Conservation (phyloP, 257 asterid species). For the Oldenlandia corymbosa region DNA sequence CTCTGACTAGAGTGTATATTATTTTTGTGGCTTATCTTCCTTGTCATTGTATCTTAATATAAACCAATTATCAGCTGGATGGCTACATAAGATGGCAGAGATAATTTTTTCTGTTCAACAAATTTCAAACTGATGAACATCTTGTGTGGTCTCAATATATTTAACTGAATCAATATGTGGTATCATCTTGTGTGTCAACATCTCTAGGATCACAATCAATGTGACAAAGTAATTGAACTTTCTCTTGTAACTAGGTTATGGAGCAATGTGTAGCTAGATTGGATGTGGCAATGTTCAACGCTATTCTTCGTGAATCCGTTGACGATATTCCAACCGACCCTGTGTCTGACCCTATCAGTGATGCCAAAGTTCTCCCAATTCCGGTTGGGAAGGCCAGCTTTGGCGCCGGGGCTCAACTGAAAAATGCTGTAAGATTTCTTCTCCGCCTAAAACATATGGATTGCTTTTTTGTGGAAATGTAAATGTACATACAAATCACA, state of each 20-base stretch:
- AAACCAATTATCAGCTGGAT: background rate
- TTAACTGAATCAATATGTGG: background rate
- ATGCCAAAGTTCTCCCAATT: conserved; percentile 72
- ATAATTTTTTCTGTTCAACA: background rate
- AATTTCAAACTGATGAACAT: background rate
- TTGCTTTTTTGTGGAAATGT: background rate
- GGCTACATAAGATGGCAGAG: background rate
- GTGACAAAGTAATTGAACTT: conserved; percentile 4
- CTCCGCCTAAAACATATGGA: background rate
- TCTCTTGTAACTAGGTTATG: conserved; percentile 51
- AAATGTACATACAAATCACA: too few relatives aligned
- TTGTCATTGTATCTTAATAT: background rate
- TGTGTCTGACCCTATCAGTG: conserved; percentile 78
- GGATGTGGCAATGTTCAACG: conserved; percentile 89
- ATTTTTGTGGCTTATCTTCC: background rate
- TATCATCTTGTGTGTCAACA: background rate
- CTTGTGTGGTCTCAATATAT: background rate
- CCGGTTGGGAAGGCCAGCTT: conserved; percentile 76
- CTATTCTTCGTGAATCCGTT: conserved; percentile 66
- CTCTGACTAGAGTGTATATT: conserved; percentile 3
- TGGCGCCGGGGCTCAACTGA: conserved; percentile 85
- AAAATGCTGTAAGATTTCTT: conserved; percentile 53
- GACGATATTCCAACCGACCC: conserved; percentile 90
- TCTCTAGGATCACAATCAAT: background rate
- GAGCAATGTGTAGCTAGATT: conserved; percentile 67